Base-by-base conservation (phyloP, 2,329 filamentous ascomycete genomes). In the Thelonectria blattea region DNA sequence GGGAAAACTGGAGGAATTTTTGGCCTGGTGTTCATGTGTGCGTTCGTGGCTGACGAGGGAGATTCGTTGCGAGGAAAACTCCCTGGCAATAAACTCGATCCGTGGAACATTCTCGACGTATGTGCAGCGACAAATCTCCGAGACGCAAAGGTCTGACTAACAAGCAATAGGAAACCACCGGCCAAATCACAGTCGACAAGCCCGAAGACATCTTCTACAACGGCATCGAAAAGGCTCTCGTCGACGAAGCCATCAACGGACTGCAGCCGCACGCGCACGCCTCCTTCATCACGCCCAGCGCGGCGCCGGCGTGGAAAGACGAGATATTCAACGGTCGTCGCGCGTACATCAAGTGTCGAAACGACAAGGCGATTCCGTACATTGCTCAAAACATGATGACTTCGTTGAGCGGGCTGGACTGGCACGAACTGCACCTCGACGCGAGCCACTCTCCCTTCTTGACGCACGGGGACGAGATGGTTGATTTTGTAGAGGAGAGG, bases 131-230 rank as follows among this genome's bases (percentile, higher is more conserved):
- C 24, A 9, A 18, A 20, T 3, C 10, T 20, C 27, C 2, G 3
- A 15, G 1, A 5, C 15, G 14, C 41, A n/a, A n/a, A n/a, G n/a
- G n/a, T n/a, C 4, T 15, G 7, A 3, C 18, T 34, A 1, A 18
- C 9, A 10, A 2, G 1, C 5, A 17, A 11, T 11, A 61, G 59
- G 39, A 58, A 47, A 49, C 39, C 10, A 50, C 43, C 5, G 49
- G 47, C n/a, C 51, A 45, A 37, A 7, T 42, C 7, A 30, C 24
- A 7, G 54, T 53, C 18, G 41, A 24, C 9, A 50, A 49, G 18
- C 92, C 91, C 93, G 34, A 52, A 22, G n/a, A 42, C 12, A 15
- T 61, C 2, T 64, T 64, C 43, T 64, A 61, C 47, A 55, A 56
- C 34, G 50, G 30, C 3, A 47, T 56, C 3, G 52, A 61, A 22